Evolutionary conservation across 768 basidiomycete genomes (phyloP).

Genomic region (Agaricus sinodeliciosus): DNA sequence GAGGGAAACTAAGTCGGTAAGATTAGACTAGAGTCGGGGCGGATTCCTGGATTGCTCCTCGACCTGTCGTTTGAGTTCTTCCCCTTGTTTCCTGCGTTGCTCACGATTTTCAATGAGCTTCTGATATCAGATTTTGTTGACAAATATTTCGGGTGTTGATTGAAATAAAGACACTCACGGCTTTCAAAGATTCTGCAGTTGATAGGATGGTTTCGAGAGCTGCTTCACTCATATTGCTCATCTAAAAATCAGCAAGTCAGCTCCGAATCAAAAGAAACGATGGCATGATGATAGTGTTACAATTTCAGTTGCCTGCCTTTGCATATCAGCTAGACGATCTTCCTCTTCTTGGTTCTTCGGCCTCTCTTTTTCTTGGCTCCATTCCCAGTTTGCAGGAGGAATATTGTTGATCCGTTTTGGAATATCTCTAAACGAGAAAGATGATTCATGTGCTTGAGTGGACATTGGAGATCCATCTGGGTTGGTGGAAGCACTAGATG

Average conservation of each 20-base stretch:
- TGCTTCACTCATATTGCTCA: slow-evolving; percentile 59
- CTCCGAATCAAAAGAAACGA: neutral
- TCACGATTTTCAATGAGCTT: slow-evolving; percentile 47
- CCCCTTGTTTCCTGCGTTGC: slow-evolving; percentile 38
- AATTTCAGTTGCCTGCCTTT: slow-evolving; percentile 43
- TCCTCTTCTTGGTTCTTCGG: slow-evolving; percentile 38
- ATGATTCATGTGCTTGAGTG: neutral
- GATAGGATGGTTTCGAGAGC: slow-evolving; percentile 56
- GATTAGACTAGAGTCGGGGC: slow-evolving; percentile 23
- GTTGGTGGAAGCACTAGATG: neutral
- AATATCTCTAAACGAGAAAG: slow-evolving; percentile 16
- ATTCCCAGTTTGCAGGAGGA: slow-evolving; percentile 15
- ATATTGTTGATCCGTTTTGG: slow-evolving; percentile 23
- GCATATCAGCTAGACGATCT: slow-evolving; percentile 37
- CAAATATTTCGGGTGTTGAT: neutral
- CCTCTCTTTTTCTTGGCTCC: slow-evolving; percentile 20
- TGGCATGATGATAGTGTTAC: slow-evolving; percentile 24
- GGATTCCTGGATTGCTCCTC: slow-evolving; percentile 23
- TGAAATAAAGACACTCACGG: slow-evolving; percentile 30
- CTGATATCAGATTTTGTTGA: slow-evolving; percentile 18
- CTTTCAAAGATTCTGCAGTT: slow-evolving; percentile 53
- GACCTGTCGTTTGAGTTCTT: slow-evolving; percentile 22
- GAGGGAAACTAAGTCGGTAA: neutral
- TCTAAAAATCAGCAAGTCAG: slow-evolving; percentile 26
- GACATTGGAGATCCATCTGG: slow-evolving; percentile 1